These are phyloP conservation scores for Stephanodiscus minutulus DNA, from an alignment of 108 stramenopile species.

Conservation along the genomic window DNA sequence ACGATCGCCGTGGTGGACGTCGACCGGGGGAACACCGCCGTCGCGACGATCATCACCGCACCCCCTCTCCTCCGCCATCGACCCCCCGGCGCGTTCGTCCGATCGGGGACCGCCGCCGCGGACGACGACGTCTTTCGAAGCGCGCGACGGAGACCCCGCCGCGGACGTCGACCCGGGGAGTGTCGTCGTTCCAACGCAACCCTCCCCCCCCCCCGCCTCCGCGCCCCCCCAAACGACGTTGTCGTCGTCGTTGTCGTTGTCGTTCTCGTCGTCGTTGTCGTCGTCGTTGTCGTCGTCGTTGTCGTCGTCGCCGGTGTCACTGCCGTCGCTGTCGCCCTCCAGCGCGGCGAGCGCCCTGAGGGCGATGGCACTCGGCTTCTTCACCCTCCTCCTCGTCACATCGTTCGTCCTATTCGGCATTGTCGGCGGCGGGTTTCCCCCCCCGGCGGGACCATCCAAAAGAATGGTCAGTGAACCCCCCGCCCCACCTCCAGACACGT, in stretches of 20 bases:
- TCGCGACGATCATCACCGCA: too few relatives aligned
- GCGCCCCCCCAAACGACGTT: not conserved
- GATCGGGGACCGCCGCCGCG: too few relatives aligned
- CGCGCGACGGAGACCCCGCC: not conserved
- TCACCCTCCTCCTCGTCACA: not conserved
- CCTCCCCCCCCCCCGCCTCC: too few relatives aligned
- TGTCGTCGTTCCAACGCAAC: too few relatives aligned
- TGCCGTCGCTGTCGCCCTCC: not conserved
- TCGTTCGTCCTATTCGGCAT: not conserved
- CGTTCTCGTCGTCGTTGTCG: not conserved
- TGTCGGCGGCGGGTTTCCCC: conserved; percentile 1
- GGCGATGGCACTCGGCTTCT: not conserved
- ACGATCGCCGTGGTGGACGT: too few relatives aligned
- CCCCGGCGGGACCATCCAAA: conserved; percentile 28
- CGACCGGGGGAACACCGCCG: too few relatives aligned
- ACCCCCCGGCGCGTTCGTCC: too few relatives aligned
- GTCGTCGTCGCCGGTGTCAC: not conserved
- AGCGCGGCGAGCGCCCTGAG: not conserved
- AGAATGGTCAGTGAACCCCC: conserved; percentile 38
- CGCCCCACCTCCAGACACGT: conserved; percentile 11
- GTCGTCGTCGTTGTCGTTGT: not conserved
- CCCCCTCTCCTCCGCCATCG: too few relatives aligned
- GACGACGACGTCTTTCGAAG: too few relatives aligned
- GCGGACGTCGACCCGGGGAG: too few relatives aligned
- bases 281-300: not conserved